These are phyloP conservation scores for Tagetes patula DNA, from an alignment of 129 eudicot species.

Conservation along the genomic window DNA sequence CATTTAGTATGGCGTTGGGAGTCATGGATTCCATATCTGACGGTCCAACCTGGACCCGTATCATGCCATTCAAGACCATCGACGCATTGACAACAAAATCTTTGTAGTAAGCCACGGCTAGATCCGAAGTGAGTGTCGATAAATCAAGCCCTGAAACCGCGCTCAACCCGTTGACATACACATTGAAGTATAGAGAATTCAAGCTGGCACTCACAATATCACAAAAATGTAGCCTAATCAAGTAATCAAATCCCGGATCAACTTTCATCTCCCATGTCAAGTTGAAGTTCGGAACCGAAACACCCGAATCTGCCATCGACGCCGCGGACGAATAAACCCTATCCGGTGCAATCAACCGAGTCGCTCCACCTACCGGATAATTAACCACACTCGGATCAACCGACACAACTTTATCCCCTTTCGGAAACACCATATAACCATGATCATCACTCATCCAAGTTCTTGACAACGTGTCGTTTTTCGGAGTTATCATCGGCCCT, in stretches of 20 bases:
- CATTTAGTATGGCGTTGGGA: constrained; percentile 85
- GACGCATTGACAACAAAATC: constrained; percentile 78
- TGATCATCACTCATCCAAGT: constrained; percentile 63
- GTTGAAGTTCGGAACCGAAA: constrained; percentile 57
- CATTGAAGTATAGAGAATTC: constrained; percentile 79
- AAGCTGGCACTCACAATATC: constrained; percentile 72
- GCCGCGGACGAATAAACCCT: constrained; percentile 72
- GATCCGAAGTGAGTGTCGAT: constrained; percentile 62
- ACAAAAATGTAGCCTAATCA: constrained; percentile 82
- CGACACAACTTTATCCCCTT: constrained; percentile 54
- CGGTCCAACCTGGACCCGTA: constrained; percentile 79
- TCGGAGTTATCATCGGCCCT: constrained; percentile 63
- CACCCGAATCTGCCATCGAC: constrained; percentile 76
- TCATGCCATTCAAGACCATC: constrained; percentile 47
- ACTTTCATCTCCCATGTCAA: constrained; percentile 80
- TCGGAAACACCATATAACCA: constrained; percentile 53
- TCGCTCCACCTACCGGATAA: constrained; percentile 72
- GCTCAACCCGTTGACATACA: constrained; percentile 57
- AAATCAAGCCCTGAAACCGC: constrained; percentile 74
- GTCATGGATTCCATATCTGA: constrained; percentile 34
- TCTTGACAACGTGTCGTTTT: constrained; percentile 74
- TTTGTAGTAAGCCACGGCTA: constrained; percentile 68
- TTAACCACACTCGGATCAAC: constrained; percentile 45
- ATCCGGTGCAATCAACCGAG: constrained; percentile 70
- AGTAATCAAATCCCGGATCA: constrained; percentile 67